phyloP scores from a whole-genome alignment of 1,284 basidiomycete species.

The Pulchroboletus neoregius region DNA sequence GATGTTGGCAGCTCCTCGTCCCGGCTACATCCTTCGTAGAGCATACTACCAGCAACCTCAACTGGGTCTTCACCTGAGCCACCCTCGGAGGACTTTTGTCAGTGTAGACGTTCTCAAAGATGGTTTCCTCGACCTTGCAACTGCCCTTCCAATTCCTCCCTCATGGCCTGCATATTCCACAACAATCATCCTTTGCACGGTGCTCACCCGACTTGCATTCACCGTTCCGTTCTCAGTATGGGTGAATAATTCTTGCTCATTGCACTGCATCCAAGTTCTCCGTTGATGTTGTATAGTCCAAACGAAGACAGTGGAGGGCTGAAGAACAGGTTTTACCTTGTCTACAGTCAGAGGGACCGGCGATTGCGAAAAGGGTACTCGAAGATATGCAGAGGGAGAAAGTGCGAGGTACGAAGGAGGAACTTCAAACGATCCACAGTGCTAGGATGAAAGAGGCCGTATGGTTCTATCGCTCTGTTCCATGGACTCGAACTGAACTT shows the following conservation, averaged over 20 bases:
- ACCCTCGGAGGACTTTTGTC: constrained; percentile 33
- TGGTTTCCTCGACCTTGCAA: constrained; percentile 59
- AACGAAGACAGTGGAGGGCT: constrained; percentile 57
- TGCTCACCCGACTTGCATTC: constrained; percentile 58
- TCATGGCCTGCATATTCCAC: constrained; percentile 67
- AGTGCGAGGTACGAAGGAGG: constrained; percentile 52
- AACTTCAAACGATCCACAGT: constrained; percentile 45
- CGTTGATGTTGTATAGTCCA: constrained; percentile 44
- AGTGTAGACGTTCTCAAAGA: constrained; percentile 42
- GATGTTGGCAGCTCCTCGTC: constrained; percentile 26
- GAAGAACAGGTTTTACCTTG: constrained; percentile 69
- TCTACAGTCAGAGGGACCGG: constrained; percentile 52
- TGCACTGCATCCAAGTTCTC: constrained; percentile 8
- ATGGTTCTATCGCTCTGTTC: constrained; percentile 5
- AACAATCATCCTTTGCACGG: constrained; percentile 73
- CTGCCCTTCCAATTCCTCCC: constrained; percentile 65
- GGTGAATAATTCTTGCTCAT: constrained; percentile 50
- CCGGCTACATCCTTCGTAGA: constrained; percentile 8
- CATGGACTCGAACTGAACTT: constrained; percentile 3
- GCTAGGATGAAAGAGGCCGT: constrained; percentile 48
- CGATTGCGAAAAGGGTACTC: constrained; percentile 50
- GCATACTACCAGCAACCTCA: constrained; percentile 6
- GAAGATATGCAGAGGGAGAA: constrained; percentile 56
- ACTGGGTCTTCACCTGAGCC: too few relatives aligned
- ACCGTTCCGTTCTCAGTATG: constrained; percentile 79